Base-by-base conservation (phyloP, 345 rosid species). In the Mangifera indica region DNA sequence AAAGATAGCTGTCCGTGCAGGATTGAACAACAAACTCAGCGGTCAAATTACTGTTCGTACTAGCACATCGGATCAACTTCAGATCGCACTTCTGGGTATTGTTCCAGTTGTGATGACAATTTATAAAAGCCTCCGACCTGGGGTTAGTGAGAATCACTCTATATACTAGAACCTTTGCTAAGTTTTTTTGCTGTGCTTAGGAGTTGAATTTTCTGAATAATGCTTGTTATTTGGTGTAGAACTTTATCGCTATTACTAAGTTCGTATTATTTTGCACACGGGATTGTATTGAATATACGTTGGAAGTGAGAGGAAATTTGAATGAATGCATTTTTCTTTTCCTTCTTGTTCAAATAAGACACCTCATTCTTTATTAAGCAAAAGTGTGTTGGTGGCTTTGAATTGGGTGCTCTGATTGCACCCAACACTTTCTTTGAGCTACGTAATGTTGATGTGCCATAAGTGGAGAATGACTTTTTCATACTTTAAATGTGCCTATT, bases 11-110 rank as follows among this genome's bases (percentile, higher is more conserved):
- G 73, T 92, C 66, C 98, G 97, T 65, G 98, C 95, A 8, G 98
- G 98, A 65, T 78, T 94, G 74, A 94, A 94, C 91, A 92, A 92
- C 84, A 92, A 94, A 87, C 84, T 84, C 79, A 92, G 97, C 0
- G 97, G 98, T 40, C 98, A 94, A 77, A 77, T 94, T 70, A 78
- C 87, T 3, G 83, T 94, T 52, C 78, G 93, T 65, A 90, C 97
- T 51, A 92, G 90, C 84, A 90, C 90, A 85, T 87, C 98, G 0
- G 98, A 94, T 55, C 97, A 93, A 81, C 88, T 94, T 79, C 98
- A 94, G 91, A 78, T 90, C 55, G 97, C 97, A 56, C 93, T 90
- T 29, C 71, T 86, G 18, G 87, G 84, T 58, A 75, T 94, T 81
- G 82, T 91, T 76, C 97, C 98, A 1, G 79, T 93, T 64, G 89